Percentiles rank a stretch among this genome's conserved stretches.
Conservation (phyloP, 164 flowering plant genomes). For the Umbilicus rupestris region DNA sequence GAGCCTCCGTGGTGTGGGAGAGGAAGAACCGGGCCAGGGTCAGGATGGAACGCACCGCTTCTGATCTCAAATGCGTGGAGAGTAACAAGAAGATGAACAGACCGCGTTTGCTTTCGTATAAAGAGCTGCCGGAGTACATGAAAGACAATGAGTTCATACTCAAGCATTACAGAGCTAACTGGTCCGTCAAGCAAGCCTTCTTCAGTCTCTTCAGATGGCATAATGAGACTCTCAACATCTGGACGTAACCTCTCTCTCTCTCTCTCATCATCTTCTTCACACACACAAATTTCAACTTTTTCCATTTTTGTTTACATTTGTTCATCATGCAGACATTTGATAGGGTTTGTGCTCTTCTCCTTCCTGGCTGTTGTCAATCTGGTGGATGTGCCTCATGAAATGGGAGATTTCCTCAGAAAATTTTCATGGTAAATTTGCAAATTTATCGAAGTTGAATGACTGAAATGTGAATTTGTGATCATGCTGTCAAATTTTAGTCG, state of each 20-base stretch:
- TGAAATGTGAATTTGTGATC: no score
- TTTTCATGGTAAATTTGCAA: constrained; percentile 26
- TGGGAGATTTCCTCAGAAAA: constrained; percentile 32
- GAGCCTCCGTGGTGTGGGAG: constrained; percentile 4
- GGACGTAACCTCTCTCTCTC: constrained; percentile 56
- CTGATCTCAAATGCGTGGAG: not conserved
- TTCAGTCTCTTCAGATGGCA: constrained; percentile 75
- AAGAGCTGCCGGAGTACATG: constrained; percentile 77
- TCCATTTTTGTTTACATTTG: not conserved
- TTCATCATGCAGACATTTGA: constrained; percentile 47
- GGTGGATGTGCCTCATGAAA: constrained; percentile 38
- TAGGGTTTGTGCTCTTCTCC: constrained; percentile 70
- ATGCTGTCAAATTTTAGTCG: no score
- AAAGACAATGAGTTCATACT: constrained; percentile 85
- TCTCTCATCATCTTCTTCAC: not conserved
- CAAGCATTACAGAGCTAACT: constrained; percentile 55
- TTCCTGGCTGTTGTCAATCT: constrained; percentile 53
- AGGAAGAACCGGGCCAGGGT: constrained; percentile 1
- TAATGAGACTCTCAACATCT: constrained; percentile 82
- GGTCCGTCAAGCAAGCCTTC: constrained; percentile 68
- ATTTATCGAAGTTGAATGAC: no score
- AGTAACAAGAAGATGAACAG: constrained; percentile 7
- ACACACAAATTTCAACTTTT: not conserved
- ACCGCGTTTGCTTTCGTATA: constrained; percentile 29
- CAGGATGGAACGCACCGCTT: not conserved